A percentile compares a stretch with the other conserved stretches of the same genome.
Conservation (phyloP, 1,284 basidiomycete genomes). For the Wallemia hederae region DNA sequence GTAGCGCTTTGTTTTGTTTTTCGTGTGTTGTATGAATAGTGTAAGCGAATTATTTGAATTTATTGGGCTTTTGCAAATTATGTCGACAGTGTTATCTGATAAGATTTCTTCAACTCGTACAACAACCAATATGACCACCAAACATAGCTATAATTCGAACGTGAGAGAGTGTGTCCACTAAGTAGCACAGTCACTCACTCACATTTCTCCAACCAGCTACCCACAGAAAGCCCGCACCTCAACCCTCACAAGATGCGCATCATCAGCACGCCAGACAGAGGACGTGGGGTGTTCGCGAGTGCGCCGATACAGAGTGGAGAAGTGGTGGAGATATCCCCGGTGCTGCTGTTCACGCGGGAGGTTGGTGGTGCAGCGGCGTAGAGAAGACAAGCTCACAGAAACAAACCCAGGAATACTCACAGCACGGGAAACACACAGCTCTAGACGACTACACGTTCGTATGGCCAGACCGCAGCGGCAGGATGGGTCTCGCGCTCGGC, state of each 20-base stretch:
- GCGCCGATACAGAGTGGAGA: constrained; percentile 30
- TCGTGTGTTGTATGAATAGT: no score
- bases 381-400: not conserved
- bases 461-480: constrained; percentile 32
- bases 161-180: not conserved
- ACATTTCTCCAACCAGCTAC: not conserved
- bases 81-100: no score
- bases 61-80: no score
- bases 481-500: constrained; percentile 62
- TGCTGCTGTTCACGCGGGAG: constrained; percentile 39
- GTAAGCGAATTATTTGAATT: no score
- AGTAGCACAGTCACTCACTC: no score
- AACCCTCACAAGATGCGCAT: constrained; percentile 18
- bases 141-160: not conserved
- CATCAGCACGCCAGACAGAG: constrained; percentile 21
- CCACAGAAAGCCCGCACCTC: constrained; percentile 6
- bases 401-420: constrained; percentile 25
- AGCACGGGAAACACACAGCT: constrained; percentile 35
- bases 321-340: constrained; percentile 52
- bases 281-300: constrained; percentile 34
- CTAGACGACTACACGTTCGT: constrained; percentile 63
- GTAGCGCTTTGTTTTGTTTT: no score
- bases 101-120: no score
- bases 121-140: no score
- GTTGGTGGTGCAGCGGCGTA: constrained; percentile 13